Base-by-base conservation (phyloP, 495 filamentous ascomycete genomes). In the Aspergillus kassunensis region DNA sequence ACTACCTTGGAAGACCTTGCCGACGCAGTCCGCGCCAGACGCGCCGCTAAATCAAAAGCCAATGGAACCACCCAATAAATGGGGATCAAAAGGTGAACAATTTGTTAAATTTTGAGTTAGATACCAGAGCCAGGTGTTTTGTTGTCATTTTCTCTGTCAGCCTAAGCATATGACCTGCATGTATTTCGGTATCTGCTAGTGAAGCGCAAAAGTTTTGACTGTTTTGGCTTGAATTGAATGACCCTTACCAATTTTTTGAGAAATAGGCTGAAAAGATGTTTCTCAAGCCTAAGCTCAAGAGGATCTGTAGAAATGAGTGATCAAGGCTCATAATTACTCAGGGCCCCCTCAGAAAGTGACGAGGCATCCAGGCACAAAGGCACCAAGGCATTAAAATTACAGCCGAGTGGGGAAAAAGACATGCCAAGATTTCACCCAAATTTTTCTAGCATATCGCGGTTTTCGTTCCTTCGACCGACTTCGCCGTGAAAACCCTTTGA, bases 1-100 rank as follows among this genome's bases (percentile, higher is more conserved):
- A 75, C 82, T 4, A 87, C 93, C 1, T 78, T 98, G n/a, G 85
- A 95, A 57, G 80, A 88, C 59, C 80, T 98, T 4, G 95, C 93
- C 9, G 85, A 85, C 20, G 88, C 88, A n/a, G 87, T 97, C 33
- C 80, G 84, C 29, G 84, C 81, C 24, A 80, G 93, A 62, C 78
- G 93, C 36, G 65, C 75, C 24, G 59, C 20, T 40, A 65, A 61
- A 42, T 31, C 60, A 12, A 68, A 70, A 47, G 35, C 62, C 37
- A 57, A 52, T 49, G 54, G 73, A 54, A 64, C 71, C 43, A 64
- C 36, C 59, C 69, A 65, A 29, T 27, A 20, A 36, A 8, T 21
- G 7, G 8, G 59, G 57, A 25, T 48, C 46, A 37, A 54, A 21
- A 31, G 37, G 39, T 46, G 24, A 20, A 46, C 30, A 15, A 35